Conservation (phyloP, 768 basidiomycete genomes). For the Mycena rosella region DNA sequence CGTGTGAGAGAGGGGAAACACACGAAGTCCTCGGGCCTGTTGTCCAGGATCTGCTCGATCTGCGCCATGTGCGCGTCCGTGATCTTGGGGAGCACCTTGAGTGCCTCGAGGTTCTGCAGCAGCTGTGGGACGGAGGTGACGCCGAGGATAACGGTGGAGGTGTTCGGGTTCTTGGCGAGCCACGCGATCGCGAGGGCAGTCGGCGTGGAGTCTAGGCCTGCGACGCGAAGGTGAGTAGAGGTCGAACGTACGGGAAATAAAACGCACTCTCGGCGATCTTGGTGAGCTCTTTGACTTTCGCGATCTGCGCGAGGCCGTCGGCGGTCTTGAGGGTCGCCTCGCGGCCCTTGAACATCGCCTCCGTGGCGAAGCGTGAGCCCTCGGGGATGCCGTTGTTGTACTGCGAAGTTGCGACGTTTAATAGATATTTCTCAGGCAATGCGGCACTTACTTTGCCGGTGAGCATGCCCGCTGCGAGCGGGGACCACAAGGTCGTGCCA, state of each 20-base stretch:
- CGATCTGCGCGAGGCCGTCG: constrained; percentile 65
- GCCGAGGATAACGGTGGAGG: constrained; percentile 75
- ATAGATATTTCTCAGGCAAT: neutral
- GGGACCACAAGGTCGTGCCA: constrained; percentile 81
- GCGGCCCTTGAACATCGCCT: constrained; percentile 62
- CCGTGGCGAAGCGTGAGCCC: constrained; percentile 76
- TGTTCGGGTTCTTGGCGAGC: constrained; percentile 76
- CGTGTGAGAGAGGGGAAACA: neutral
- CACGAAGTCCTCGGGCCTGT: constrained; percentile 51
- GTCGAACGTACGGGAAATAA: constrained; percentile 9
- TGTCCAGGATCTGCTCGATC: constrained; percentile 77
- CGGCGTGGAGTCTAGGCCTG: constrained; percentile 69
- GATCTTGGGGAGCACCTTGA: constrained; percentile 79
- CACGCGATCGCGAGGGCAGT: constrained; percentile 84
- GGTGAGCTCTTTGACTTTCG: constrained; percentile 77
- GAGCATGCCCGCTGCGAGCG: constrained; percentile 79
- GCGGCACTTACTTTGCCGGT: constrained; percentile 73
- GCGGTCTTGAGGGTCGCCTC: constrained; percentile 57
- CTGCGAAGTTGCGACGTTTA: constrained; percentile 4
- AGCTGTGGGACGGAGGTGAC: constrained; percentile 75
- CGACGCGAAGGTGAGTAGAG: neutral
- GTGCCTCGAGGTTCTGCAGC: constrained; percentile 75
- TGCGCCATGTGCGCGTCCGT: constrained; percentile 73
- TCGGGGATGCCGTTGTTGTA: constrained; percentile 49
- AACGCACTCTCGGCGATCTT: constrained; percentile 69